These are phyloP conservation scores for Trichomonascaceae sp. DNA, from an alignment of 1,139 yeast species.

Conservation along the genomic window DNA sequence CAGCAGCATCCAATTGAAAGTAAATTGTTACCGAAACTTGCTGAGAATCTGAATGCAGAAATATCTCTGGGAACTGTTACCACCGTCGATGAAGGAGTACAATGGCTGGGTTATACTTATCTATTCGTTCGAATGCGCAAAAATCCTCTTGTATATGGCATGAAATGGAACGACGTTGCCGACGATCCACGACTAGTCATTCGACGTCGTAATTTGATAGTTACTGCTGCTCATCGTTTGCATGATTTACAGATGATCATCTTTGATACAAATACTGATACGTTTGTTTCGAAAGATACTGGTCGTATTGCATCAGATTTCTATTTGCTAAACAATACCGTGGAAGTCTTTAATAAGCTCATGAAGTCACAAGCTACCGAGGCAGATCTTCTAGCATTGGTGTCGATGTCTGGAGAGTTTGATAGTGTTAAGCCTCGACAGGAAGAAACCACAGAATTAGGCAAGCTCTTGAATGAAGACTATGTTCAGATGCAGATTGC, in stretches of 20 bases:
- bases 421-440: conserved; percentile 84
- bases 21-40: conserved; percentile 64
- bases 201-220: conserved; percentile 67
- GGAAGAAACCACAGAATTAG: conserved; percentile 76
- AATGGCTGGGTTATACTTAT: conserved; percentile 96
- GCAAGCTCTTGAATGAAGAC: conserved; percentile 47
- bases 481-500: conserved; percentile 69
- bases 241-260: conserved; percentile 89
- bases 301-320: conserved; percentile 96
- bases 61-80: conserved; percentile 94
- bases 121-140: conserved; percentile 91
- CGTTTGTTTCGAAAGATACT: conserved; percentile 77
- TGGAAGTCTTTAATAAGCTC: conserved; percentile 84
- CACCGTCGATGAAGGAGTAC: conserved; percentile 87
- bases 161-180: conserved; percentile 76
- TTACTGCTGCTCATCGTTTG: conserved; percentile 72
- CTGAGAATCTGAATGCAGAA: conserved; percentile 93
- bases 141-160: conserved; percentile 91
- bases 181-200: conserved; percentile 78
- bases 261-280: conserved; percentile 73
- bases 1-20: conserved; percentile 98
- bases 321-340: conserved; percentile 74
- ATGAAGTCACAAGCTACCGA: conserved; percentile 82
- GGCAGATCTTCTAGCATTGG: conserved; percentile 84
- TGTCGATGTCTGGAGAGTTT: conserved; percentile 91